Evolutionary conservation across 176 grass and related monocot species (phyloP).

Genomic region (Phragmites australis): DNA sequence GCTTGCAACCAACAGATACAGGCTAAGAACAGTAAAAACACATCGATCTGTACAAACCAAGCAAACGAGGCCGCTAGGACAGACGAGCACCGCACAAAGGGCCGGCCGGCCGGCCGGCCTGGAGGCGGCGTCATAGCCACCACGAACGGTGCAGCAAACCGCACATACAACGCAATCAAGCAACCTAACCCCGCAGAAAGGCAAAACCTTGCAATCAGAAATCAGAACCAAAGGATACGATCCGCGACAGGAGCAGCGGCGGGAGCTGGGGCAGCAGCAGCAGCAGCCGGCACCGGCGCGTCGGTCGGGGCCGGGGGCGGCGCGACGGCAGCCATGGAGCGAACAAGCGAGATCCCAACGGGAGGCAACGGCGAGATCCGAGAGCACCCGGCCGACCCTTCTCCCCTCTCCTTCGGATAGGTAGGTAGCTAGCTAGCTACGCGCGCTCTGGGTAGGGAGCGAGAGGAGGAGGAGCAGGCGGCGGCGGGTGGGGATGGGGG

Average conservation of each 20-base stretch:
- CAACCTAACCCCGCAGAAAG: constrained; percentile 15
- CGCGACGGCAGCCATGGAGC: constrained; percentile 63
- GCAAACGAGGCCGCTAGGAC: constrained; percentile 1
- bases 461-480: constrained; percentile 16
- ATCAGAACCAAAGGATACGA: constrained; percentile 68
- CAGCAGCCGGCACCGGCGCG: not conserved
- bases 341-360: constrained; percentile 37
- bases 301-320: constrained; percentile 35
- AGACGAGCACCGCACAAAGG: not conserved
- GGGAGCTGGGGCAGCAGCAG: constrained; percentile 6
- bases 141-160: constrained; percentile 29
- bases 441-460: constrained; percentile 10
- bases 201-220: not conserved
- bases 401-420: constrained; percentile 35
- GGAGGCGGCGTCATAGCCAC: constrained; percentile 3
- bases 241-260: constrained; percentile 50
- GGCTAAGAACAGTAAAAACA: constrained; percentile 31
- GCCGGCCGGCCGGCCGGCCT: not conserved
- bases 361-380: constrained; percentile 50
- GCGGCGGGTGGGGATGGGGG: not conserved
- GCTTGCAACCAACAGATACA: not conserved
- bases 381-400: constrained; percentile 34
- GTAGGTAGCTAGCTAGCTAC: not conserved
- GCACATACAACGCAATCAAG: not conserved
- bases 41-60: constrained; percentile 38